Evolutionary conservation across 192 early-diverging fungal genomes (phyloP), one percentile per base, ranked within the genome.

Genomic region (Coemansia sp.): DNA sequence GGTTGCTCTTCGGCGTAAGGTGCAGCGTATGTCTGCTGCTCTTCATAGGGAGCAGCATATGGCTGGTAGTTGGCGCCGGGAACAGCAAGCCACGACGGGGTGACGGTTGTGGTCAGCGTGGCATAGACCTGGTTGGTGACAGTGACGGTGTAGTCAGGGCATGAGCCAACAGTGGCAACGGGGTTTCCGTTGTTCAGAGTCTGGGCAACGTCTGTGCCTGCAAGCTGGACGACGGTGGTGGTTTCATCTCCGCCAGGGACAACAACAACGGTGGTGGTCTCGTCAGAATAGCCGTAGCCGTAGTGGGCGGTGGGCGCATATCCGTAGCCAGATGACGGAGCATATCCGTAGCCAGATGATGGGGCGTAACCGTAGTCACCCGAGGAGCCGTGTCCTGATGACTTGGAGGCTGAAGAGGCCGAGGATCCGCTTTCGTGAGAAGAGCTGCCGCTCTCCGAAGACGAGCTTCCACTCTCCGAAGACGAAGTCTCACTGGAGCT

Each of bases 141-240:
- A n/a, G 77, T 80, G 48, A 80, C 52, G n/a, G 77, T 80, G 44
- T 71, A 69, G 58, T 80, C 77, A 5, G 72, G 69, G 72, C 77
- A 80, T 4, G 69, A 50, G 16, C 77, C 77, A 47, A 72, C 44
- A 2, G 77, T 80, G 23, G 77, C 77, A 47, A 80, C 69, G 4
- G 77, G 77, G 7, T 65, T 56, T 8, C 77, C 77, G 40, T 56
- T 60, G 42, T 80, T 80, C 59, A 75, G 50, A 11, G 77, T 80
- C 69, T 71, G 65, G 41, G 63, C 70, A 26, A 43, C 15, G 44
- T 77, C 75, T 15, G 70, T 72, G 18, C 77, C 77, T 7, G 50
- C 65, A 53, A 79, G 63, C 67, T 74, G 68, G 40, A 79, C 71
- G 71, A 80, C 50, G 3, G 72, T 75, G 40, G 69, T 74, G 21